Base-by-base conservation (phyloP, 2,329 filamentous ascomycete genomes). In the Trichoderma atrobrunneum region DNA sequence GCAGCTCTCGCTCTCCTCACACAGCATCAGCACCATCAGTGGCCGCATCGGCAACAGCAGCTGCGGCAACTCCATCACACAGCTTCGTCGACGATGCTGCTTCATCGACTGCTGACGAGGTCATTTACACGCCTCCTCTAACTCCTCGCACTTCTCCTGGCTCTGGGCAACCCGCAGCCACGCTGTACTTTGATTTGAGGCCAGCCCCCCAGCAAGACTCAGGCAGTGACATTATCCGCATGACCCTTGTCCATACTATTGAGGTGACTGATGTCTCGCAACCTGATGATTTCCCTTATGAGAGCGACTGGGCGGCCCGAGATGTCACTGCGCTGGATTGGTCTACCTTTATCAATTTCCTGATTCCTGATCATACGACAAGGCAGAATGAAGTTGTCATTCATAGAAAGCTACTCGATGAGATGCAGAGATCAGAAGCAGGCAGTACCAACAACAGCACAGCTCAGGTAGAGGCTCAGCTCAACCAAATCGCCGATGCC, bases 301-400 rank as follows among this genome's bases (percentile, higher is more conserved):
- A 80, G 1, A 66, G 74, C 11, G 79, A 79, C 36, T 82, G 82
- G 76, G 79, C 77, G 7, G 74, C 74, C 6, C 84, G 83, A 51
- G 86, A 88, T 67, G 81, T 89, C 14, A 83, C 80, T 1, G 75
- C 79, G 16, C 84, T 87, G 75, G 88, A 90, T 76, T 90, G 88
- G 88, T 82, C 84, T 43, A 89, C 88, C 0, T 90, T 90, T 78
- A 74, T 88, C 60, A 89, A 89, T 75, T 86, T 85, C 73, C 78
- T 90, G 18, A 77, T 90, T 26, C 87, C 88, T 0, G 80, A 86
- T 68, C 84, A 87, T 76, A 79, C 81, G 5, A 78, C 80, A 1
- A 76, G 78, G 18, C 78, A 79, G 21, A 89, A 88, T 74, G 83
- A 85, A 26, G 81, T 82, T 62, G 76, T 88, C 21, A 78, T 85